A percentile compares a stretch with the other conserved stretches of the same genome.
Evolutionary conservation across 805 yeast genomes (phyloP).

Genomic region (Candida gorgasii): DNA sequence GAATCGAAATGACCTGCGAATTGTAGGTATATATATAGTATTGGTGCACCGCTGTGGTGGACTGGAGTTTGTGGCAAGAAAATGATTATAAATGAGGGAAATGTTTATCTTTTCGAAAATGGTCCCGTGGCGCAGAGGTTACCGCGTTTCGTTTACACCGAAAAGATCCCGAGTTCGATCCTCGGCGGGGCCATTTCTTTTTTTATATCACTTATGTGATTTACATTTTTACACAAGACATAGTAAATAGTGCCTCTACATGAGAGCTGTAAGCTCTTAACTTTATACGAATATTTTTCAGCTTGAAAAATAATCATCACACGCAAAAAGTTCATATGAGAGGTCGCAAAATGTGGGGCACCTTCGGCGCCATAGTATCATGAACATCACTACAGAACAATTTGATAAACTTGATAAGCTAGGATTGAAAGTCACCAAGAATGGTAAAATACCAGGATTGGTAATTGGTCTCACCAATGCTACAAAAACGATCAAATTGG

Average conservation of each 20-base stretch:
- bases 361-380: not conserved
- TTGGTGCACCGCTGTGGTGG: too few species aligned
- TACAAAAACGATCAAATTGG: conserved; percentile 24
- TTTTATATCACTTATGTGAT: conserved; percentile 15
- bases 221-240: too few species aligned
- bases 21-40: too few species aligned
- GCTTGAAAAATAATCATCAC: not conserved
- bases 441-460: conserved; percentile 23
- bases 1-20: too few species aligned
- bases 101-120: not conserved
- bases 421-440: not conserved
- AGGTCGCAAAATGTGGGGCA: conserved; percentile 2
- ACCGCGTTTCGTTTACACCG: conserved; percentile 47
- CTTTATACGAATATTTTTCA: not conserved
- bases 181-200: conserved; percentile 38
- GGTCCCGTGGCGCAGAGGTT: conserved; percentile 47
- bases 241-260: too few species aligned
- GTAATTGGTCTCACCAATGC: conserved; percentile 30
- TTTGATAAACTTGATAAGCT: conserved; percentile 6
- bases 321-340: not conserved
- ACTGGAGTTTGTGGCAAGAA: too few species aligned
- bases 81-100: not conserved
- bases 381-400: not conserved
- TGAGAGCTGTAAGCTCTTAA: too few species aligned
- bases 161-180: conserved; percentile 48